Percentiles rank a stretch among this genome's conserved stretches.
phyloP scores from a whole-genome alignment of 2,329 filamentous ascomycete species.

The Claviceps arundinis region DNA sequence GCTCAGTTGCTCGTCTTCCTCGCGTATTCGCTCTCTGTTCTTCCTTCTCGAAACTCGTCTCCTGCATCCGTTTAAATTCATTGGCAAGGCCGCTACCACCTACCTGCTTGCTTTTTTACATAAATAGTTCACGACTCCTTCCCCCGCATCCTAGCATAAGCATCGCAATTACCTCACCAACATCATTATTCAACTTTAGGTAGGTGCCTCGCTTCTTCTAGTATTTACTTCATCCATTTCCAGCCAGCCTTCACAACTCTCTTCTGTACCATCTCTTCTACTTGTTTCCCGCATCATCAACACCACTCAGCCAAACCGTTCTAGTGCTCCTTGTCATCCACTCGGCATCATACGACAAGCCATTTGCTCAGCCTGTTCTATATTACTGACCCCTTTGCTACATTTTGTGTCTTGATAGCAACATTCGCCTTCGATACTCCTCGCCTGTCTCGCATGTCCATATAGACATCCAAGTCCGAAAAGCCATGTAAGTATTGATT shows the following conservation, averaged over 20 bases:
- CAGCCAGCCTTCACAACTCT: constrained; percentile 5
- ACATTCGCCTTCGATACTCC: constrained; percentile 26
- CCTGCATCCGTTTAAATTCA: neutral
- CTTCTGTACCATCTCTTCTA: constrained; percentile 9
- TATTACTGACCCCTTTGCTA: constrained; percentile 48
- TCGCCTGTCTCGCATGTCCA: constrained; percentile 17
- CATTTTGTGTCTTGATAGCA: constrained; percentile 39
- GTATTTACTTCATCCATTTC: constrained; percentile 4
- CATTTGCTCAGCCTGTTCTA: constrained; percentile 48
- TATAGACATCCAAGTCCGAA: constrained; percentile 13
- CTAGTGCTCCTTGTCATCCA: constrained; percentile 14
- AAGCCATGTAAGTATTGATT: constrained; percentile 15
- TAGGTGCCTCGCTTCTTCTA: constrained; percentile 9
- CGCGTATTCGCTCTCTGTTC: constrained; percentile 3
- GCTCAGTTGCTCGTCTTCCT: constrained; percentile 1
- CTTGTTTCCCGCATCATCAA: constrained; percentile 31
- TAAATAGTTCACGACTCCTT: constrained; percentile 7
- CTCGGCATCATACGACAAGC: constrained; percentile 22
- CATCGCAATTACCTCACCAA: constrained; percentile 13
- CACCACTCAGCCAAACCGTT: constrained; percentile 27
- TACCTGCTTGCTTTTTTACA: constrained; percentile 5
- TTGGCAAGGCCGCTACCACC: constrained; percentile 4
- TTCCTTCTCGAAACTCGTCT: constrained; percentile 4
- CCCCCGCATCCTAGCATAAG: constrained; percentile 7
- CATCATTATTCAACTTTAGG: constrained; percentile 8